Conservation (phyloP, 2,329 filamentous ascomycete species). For the Beauveria medogensis region DNA sequence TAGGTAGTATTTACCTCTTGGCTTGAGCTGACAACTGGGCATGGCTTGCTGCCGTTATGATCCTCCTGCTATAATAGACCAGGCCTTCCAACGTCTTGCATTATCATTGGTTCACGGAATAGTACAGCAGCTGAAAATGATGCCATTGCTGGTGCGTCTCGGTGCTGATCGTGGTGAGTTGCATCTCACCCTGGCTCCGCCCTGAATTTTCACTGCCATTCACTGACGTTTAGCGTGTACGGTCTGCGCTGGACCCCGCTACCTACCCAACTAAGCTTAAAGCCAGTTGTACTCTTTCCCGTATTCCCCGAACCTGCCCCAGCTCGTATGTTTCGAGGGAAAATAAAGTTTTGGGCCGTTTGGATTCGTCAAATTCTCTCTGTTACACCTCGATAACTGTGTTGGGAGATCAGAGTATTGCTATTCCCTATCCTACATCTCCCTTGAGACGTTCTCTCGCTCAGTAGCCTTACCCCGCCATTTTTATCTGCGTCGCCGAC, state of each 20-base stretch:
- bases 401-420: background rate
- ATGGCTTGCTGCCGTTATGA: background rate
- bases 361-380: background rate
- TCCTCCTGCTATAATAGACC: background rate
- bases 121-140: background rate
- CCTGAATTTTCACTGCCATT: background rate
- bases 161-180: background rate
- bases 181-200: background rate
- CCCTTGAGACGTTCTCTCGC: background rate
- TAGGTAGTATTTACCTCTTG: background rate
- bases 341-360: background rate
- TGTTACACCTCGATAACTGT: background rate
- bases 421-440: background rate
- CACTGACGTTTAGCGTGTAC: background rate
- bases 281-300: too few species aligned
- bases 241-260: background rate
- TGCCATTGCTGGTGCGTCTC: background rate
- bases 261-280: background rate
- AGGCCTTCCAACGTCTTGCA: background rate
- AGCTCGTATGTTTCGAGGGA: background rate
- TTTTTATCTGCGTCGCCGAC: background rate
- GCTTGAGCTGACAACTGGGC: background rate
- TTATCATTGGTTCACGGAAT: background rate
- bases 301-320: background rate
- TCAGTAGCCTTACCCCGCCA: slow-evolving; percentile 1